Percentiles rank a stretch among this genome's conserved stretches.
These are phyloP conservation scores for Microthlaspi erraticum DNA, from an alignment of 345 rosid genomes.

Conservation along the genomic window DNA sequence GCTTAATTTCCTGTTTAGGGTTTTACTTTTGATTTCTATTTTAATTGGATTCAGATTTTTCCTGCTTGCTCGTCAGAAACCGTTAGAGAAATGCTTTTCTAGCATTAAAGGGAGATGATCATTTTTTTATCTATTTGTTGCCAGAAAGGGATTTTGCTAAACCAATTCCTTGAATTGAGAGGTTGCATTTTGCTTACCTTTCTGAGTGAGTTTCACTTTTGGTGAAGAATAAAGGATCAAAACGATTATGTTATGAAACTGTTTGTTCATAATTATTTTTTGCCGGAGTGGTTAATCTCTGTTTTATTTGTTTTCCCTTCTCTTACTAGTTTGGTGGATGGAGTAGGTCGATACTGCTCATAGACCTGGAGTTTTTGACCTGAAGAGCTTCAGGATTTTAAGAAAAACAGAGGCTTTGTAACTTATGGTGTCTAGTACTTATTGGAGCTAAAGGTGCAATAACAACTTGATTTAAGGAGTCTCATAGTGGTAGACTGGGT, in stretches of 20 bases:
- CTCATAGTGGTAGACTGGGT: conserved; percentile 24
- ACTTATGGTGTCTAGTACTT: conserved; percentile 6
- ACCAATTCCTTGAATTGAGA: not conserved
- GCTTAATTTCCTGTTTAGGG: not conserved
- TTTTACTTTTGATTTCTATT: not conserved
- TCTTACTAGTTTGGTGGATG: conserved; percentile 40
- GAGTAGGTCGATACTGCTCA: conserved; percentile 39
- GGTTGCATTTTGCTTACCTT: conserved; percentile 5
- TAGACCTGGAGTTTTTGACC: conserved; percentile 34
- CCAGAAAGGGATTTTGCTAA: not conserved
- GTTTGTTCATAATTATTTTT: not conserved
- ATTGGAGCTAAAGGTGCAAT: conserved; percentile 32
- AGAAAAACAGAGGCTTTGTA: conserved; percentile 27
- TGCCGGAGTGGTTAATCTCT: conserved; percentile 19
- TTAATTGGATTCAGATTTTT: not conserved
- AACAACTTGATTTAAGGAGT: not conserved
- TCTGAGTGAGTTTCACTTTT: conserved; percentile 12
- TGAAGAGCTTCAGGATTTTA: conserved; percentile 34
- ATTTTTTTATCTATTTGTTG: not conserved
- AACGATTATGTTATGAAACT: conserved; percentile 2
- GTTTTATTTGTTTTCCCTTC: not conserved
- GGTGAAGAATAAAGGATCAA: not conserved
- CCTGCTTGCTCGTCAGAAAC: conserved; percentile 15
- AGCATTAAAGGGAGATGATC: not conserved
- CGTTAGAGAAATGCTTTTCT: conserved; percentile 16